These are phyloP conservation scores for Phlebiopsis flavidoalba DNA, from an alignment of 768 basidiomycete species.

Conservation along the genomic window DNA sequence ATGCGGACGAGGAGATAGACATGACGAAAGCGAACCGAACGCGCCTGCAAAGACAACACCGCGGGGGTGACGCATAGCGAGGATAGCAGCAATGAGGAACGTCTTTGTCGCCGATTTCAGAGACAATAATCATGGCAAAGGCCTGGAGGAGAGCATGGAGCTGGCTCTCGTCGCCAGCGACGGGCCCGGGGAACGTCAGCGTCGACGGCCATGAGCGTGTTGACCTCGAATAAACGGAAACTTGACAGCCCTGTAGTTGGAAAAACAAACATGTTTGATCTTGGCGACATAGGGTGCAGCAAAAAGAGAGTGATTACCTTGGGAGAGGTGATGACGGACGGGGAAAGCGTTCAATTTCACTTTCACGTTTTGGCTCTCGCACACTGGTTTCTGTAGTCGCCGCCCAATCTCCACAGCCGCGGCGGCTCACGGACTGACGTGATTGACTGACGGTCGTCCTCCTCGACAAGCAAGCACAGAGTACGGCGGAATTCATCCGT, in stretches of 20 bases:
- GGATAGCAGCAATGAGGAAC: constrained; percentile 81
- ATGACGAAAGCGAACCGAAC: constrained; percentile 84
- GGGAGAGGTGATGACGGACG: background rate
- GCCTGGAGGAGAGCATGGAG: constrained; percentile 66
- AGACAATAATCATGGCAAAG: constrained; percentile 87
- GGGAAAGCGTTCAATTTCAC: background rate
- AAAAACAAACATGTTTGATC: background rate
- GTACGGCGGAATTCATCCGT: too few species aligned
- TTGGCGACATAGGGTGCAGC: background rate
- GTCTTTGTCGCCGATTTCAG: constrained; percentile 98
- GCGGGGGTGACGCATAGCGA: constrained; percentile 89
- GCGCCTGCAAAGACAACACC: constrained; percentile 85
- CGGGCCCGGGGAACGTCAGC: background rate
- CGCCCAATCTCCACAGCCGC: constrained; percentile 2
- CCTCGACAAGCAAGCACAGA: too few species aligned
- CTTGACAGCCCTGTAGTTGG: background rate
- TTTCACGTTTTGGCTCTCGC: background rate
- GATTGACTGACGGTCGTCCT: background rate
- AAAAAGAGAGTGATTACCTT: background rate
- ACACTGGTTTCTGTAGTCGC: background rate
- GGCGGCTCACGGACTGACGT: background rate
- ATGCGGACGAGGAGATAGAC: constrained; percentile 88
- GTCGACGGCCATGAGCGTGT: constrained; percentile 1
- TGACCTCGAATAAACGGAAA: background rate
- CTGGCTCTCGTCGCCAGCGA: constrained; percentile 19